These are phyloP conservation scores for Colletotrichum cuscutae DNA, from an alignment of 2,329 filamentous ascomycete genomes.

Conservation along the genomic window DNA sequence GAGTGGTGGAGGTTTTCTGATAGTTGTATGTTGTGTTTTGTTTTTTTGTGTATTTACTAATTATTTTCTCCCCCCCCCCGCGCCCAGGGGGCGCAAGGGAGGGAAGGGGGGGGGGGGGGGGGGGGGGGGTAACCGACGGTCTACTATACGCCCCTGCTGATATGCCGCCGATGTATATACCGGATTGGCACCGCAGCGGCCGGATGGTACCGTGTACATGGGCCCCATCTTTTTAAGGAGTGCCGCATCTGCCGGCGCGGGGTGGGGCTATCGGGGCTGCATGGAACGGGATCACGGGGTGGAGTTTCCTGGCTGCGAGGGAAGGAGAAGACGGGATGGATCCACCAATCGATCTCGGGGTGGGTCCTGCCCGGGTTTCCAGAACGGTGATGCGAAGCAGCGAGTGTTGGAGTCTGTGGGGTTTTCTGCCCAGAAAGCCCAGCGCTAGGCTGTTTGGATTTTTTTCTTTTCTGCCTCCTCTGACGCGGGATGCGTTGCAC, in stretches of 20 bases:
- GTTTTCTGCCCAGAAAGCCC: neutral
- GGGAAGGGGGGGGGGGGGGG: too few relatives aligned
- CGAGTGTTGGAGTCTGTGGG: neutral
- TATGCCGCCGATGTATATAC: neutral
- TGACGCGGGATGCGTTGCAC: neutral
- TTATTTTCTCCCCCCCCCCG: too few relatives aligned
- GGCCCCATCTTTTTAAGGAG: neutral
- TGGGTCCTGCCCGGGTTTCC: neutral
- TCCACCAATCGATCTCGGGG: constrained; percentile 3
- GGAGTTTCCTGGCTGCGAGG: neutral
- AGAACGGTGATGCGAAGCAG: constrained; percentile 1
- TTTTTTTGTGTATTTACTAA: too few relatives aligned
- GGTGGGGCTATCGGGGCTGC: neutral
- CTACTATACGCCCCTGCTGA: neutral
- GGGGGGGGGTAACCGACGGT: neutral
- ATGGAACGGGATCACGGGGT: neutral
- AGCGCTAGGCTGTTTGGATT: neutral
- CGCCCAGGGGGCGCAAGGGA: too few relatives aligned
- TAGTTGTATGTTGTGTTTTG: too few relatives aligned
- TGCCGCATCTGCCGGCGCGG: neutral
- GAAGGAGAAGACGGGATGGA: neutral
- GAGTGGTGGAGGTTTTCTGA: too few relatives aligned
- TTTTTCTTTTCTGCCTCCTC: neutral
- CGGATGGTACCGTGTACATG: neutral
- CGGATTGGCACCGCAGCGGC: neutral